These are phyloP conservation scores for Cordyceps farinosa DNA, from an alignment of 2,329 filamentous ascomycete genomes.

Conservation along the genomic window DNA sequence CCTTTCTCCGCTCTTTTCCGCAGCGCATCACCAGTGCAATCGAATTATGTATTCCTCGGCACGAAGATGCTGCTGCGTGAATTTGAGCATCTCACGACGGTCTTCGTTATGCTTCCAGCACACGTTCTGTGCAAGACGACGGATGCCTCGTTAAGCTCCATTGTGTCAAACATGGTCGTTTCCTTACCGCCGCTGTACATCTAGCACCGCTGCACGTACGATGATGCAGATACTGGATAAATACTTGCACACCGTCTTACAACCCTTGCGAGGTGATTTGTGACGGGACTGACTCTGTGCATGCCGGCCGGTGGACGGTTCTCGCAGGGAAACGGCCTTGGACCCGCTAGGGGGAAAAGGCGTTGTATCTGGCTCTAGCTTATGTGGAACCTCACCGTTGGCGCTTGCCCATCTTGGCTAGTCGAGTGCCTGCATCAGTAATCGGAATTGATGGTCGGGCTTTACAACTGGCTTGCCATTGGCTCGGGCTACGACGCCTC, in stretches of 20 bases:
- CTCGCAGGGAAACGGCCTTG: constrained; percentile 13
- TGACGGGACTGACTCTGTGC: neutral
- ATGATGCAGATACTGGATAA: constrained; percentile 5
- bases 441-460: constrained; percentile 13
- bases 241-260: neutral
- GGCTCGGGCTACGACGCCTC: constrained; percentile 4
- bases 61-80: neutral
- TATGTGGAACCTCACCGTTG: constrained; percentile 16
- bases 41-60: neutral
- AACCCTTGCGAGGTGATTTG: neutral
- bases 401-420: constrained; percentile 3
- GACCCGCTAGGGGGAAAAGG: neutral
- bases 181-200: neutral
- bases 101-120: neutral
- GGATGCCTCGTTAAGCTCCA: neutral
- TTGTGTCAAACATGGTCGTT: no score
- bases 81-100: neutral
- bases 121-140: no score
- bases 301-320: constrained; percentile 12
- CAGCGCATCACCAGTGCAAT: neutral
- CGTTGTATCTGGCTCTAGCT: no score
- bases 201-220: neutral
- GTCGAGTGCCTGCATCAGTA: constrained; percentile 14
- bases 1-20: neutral
- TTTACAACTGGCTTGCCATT: constrained; percentile 2